Base-by-base conservation (phyloP, 2,329 filamentous ascomycete species). In the Furcasterigmium sp. region DNA sequence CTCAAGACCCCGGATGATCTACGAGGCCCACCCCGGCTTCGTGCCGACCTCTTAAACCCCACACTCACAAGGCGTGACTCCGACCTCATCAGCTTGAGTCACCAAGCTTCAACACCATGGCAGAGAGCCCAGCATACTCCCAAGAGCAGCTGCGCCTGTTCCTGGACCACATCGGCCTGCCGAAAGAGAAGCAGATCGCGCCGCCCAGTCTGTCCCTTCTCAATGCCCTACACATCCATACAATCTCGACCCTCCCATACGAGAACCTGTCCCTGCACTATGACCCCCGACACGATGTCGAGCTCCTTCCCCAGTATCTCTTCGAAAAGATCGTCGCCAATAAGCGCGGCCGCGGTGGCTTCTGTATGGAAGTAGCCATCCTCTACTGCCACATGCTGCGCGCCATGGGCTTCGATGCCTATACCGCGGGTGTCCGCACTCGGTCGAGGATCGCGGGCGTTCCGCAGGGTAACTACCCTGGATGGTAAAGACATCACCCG, bases 331-430 rank as follows among this genome's bases (percentile, higher is more conserved):
- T 77, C 38, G 60, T 80, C 5, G 53, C 42, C 4, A 53, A 62
- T 39, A 56, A 59, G 3, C 63, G 66, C 3, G 65, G 64, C 6
- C 61, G 67, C 3, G 79, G 79, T 15, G 78, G 79, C 0, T 83
- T 82, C 56, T 83, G 78, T 60, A 76, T 83, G 68, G 78, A 82
- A 53, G 67, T 68, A 20, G 73, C 66, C 42, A 66, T 78, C 34
- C 65, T 82, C 17, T 78, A 80, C 51, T 67, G 72, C 50, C 64
- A 76, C 48, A 57, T 78, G 11, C 62, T 81, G 5, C 60, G 68
- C 15, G 69, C 62, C 2, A 51, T 80, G n/a, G 75, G 75, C 1
- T 80, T 74, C 41, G 55, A 61, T 14, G 69, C 76, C 1, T 82
- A 81, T 54, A 67, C 73, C 1, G 70, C 72, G 0, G 81, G 79